A percentile compares a stretch with the other conserved stretches of the same genome.
These are phyloP conservation scores for Rubia balearica DNA, from an alignment of 305 asterid species.

Conservation along the genomic window DNA sequence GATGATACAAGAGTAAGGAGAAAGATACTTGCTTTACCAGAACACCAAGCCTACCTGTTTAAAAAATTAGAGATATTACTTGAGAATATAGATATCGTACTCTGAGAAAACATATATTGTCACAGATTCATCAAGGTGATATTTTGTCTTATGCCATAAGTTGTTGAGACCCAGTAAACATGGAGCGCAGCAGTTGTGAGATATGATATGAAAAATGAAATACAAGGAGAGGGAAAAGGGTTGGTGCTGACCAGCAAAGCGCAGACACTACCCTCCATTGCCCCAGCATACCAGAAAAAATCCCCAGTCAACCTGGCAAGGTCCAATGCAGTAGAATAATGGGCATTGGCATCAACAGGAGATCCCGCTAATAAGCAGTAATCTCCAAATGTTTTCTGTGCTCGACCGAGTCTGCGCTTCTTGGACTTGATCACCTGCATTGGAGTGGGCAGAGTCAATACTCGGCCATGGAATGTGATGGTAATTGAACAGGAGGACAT, in stretches of 20 bases:
- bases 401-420: constrained; percentile 87
- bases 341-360: constrained; percentile 98
- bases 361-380: constrained; percentile 95
- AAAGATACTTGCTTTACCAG: neutral
- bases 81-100: neutral
- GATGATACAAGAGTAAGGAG: neutral
- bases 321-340: constrained; percentile 80
- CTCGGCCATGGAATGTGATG: constrained; percentile 3
- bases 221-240: neutral
- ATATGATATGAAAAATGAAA: neutral
- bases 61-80: neutral
- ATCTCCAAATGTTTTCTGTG: constrained; percentile 94
- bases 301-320: constrained; percentile 94
- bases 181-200: neutral
- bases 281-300: constrained; percentile 98
- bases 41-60: neutral
- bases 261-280: constrained; percentile 94
- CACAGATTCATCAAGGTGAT: neutral
- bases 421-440: constrained; percentile 90
- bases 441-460: constrained; percentile 20
- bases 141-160: neutral
- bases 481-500: constrained; percentile 13
- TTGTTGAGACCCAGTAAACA: neutral
- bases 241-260: constrained; percentile 76
- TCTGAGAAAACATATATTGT: neutral